phyloP scores from a whole-genome alignment of 495 filamentous ascomycete genomes.

The Penicillium egyptiacum region DNA sequence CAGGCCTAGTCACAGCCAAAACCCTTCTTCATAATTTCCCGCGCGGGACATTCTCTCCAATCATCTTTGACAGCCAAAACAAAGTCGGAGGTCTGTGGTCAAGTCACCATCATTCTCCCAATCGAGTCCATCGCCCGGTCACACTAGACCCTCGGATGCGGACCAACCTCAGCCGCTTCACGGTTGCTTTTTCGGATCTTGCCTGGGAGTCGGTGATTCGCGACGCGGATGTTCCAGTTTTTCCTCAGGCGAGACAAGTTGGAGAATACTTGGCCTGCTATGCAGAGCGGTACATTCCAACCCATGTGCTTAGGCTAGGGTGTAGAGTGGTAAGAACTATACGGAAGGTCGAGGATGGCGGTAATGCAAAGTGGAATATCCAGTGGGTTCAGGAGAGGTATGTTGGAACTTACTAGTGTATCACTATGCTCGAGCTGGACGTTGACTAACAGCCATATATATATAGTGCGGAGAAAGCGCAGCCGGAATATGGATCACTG shows the following conservation, averaged over 20 bases:
- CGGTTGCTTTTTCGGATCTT: slow-evolving; percentile 76
- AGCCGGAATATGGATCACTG: not conserved
- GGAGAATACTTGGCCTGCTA: slow-evolving; percentile 70
- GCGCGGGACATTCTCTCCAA: slow-evolving; percentile 60
- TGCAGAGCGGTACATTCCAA: slow-evolving; percentile 53
- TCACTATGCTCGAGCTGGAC: not conserved
- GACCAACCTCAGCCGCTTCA: slow-evolving; percentile 77
- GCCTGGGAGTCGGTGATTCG: slow-evolving; percentile 58
- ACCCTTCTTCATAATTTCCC: slow-evolving; percentile 64
- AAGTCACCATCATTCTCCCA: not conserved
- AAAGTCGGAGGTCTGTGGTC: slow-evolving; percentile 77
- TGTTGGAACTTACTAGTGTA: slow-evolving; percentile 2
- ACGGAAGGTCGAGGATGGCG: slow-evolving; percentile 24
- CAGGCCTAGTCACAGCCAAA: slow-evolving; percentile 80
- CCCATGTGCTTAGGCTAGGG: slow-evolving; percentile 49
- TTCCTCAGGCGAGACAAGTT: slow-evolving; percentile 76
- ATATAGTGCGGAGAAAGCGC: not conserved
- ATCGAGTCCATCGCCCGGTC: slow-evolving; percentile 20
- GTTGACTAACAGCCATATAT: slow-evolving; percentile 20
- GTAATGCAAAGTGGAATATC: slow-evolving; percentile 53
- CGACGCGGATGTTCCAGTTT: slow-evolving; percentile 50
- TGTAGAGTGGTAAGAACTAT: slow-evolving; percentile 52
- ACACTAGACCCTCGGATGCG: slow-evolving; percentile 65
- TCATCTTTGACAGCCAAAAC: slow-evolving; percentile 65
- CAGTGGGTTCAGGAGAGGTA: slow-evolving; percentile 39